Evolutionary conservation across 257 asterid genomes (phyloP).

Genomic region (Primulina tabacum): DNA sequence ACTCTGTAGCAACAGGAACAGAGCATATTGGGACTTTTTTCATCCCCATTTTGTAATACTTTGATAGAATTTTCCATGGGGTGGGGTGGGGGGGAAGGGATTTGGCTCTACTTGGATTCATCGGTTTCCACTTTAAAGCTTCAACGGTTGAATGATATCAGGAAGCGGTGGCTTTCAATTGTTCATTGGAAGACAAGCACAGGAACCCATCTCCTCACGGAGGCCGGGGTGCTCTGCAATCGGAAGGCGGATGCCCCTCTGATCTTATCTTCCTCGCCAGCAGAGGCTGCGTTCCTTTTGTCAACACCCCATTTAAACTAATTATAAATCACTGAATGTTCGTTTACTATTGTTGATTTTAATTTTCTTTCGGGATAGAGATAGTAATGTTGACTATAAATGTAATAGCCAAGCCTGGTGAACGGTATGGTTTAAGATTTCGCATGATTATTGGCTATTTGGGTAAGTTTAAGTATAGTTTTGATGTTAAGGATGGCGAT

Average conservation of each 20-base stretch:
- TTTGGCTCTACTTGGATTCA: conserved; percentile 38
- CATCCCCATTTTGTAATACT: background rate
- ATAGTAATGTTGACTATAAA: conserved; percentile 47
- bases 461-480: too few relatives aligned
- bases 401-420: too few relatives aligned
- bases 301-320: background rate
- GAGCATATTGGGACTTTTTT: too few relatives aligned
- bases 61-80: too few relatives aligned
- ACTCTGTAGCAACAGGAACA: too few relatives aligned
- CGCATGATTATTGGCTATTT: too few relatives aligned
- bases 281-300: conserved; percentile 35
- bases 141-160: conserved; percentile 28
- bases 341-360: background rate
- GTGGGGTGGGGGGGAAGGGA: too few relatives aligned
- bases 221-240: conserved; percentile 75
- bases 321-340: background rate
- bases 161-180: conserved; percentile 18
- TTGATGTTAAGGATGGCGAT: too few relatives aligned
- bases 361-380: background rate
- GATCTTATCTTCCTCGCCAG: conserved; percentile 71
- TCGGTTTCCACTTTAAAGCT: conserved; percentile 18
- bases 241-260: conserved; percentile 82
- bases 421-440: too few relatives aligned
- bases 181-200: conserved; percentile 46
- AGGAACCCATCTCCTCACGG: conserved; percentile 72